Evolutionary conservation across 352 stramenopile genomes (phyloP), one percentile per base, ranked within the genome.

Genomic region (Blastocystis sp.): DNA sequence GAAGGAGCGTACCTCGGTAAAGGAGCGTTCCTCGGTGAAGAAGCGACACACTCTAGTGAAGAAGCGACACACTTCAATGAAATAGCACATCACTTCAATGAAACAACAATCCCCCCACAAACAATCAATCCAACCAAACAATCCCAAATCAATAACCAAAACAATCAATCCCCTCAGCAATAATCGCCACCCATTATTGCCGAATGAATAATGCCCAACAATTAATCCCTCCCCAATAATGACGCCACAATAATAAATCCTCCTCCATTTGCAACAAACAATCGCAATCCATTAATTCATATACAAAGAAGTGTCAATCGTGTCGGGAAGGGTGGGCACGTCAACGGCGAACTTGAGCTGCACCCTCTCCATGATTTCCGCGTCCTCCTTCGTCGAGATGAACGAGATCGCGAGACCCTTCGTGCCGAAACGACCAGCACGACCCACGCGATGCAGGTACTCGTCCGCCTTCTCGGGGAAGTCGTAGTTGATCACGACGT

Each of bases 401-500:
- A 99, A 99, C 88, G 95, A 98, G 93, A 99, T 99, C 74, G 97
- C 98, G 90, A 99, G 94, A 92, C 98, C 98, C 94, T 99, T 99
- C 74, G 97, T 99, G 90, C 98, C 98, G 92, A 99, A 99, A 93
- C 98, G 95, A 91, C 98, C 98, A 29, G 98, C 97, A 93, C 98
- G 96, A 90, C 97, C 97, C 29, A 92, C 94, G 91, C 98, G 95
- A 93, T 99, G 98, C 69, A 99, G 93, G 93, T 99, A 99, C 92
- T 98, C 95, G 93, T 99, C 97, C 61, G 93, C 95, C 92, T 96
- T 94, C 88, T 96, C 71, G 80, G 98, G 97, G 93, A 99, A 99
- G 92, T 99, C 98, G 93, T 99, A 99, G 95, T 99, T 99, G 91
- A 99, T 97, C 60, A 99, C 98, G 90, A 99, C 98, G 94, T 99